Base-by-base conservation (phyloP, 768 basidiomycete genomes). In the Mycena polygramma region DNA sequence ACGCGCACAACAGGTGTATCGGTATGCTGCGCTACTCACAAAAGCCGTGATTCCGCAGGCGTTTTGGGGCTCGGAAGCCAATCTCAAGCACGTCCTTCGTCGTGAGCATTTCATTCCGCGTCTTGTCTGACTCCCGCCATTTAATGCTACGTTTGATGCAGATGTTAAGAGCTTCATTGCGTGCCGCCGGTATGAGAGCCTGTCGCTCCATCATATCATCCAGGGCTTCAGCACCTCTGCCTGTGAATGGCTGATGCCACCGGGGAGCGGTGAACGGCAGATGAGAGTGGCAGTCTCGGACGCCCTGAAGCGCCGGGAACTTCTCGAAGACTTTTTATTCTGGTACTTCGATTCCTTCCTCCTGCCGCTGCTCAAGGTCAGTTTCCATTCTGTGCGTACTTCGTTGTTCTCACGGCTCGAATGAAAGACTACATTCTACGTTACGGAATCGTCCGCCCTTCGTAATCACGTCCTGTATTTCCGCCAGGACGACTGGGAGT, bases 331-430 rank as follows among this genome's bases (percentile, higher is more conserved):
- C 59, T 95, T 97, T 75, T 66, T 98, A n/a, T 93, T 90, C 77
- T 99, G 98, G 98, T 92, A 95, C 73, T 94, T 98, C 67, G 93
- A 96, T 75, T 91, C 90, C 0, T 96, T 97, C 78, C 79, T 99
- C 9, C 79, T 93, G 6, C 89, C 93, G 0, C 81, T 99, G 7
- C 79, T 99, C 41, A 92, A 89, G 84, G 97, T 94, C 70, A 77
- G 22, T 63, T 22, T 51, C 13, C 39, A 45, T 48, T 51, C 24
- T 54, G 8, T 63, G 57, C 35, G 45, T 45, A 20, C 17, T 13
- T 49, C 30, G 51, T 46, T 58, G 35, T 54, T 57, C 41, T 54
- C 61, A 57, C 45, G 52, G 39, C 11, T 30, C 26, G 30, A 30
- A 2, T 55, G 72, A 3, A 63, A 98, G 97, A 95, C 95, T 4